Percentiles rank a stretch among this genome's conserved stretches.
Conservation (phyloP, 495 filamentous ascomycete genomes). For the Aspergillus taichungensis region DNA sequence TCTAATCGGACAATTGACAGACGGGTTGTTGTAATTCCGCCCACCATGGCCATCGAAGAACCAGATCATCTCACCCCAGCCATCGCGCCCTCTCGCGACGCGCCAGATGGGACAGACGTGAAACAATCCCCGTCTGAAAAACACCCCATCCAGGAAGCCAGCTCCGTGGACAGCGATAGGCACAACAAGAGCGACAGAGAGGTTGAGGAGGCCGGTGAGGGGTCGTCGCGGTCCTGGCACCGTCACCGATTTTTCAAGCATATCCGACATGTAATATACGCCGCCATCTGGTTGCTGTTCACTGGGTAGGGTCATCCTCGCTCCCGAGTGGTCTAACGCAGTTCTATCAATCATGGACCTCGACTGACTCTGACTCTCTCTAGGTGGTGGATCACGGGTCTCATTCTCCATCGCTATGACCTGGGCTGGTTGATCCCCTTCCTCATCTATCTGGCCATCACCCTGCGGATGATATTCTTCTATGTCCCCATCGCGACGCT, state of each 20-base stretch:
- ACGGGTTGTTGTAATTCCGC: too few relatives aligned
- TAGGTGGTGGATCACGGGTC: slow-evolving; percentile 84
- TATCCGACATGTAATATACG: slow-evolving; percentile 35
- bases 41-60: too few relatives aligned
- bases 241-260: slow-evolving; percentile 19
- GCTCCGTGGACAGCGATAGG: slow-evolving; percentile 31
- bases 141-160: slow-evolving; percentile 12
- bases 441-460: slow-evolving; percentile 68
- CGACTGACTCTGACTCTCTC: neutral
- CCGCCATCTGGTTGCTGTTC: slow-evolving; percentile 46
- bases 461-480: slow-evolving; percentile 62
- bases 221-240: slow-evolving; percentile 9
- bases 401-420: slow-evolving; percentile 63
- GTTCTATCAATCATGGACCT: too few relatives aligned
- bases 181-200: slow-evolving; percentile 24
- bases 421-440: slow-evolving; percentile 80
- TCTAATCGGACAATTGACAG: too few relatives aligned
- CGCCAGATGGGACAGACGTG: too few relatives aligned
- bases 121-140: too few relatives aligned
- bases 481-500: slow-evolving; percentile 60
- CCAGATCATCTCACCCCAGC: too few relatives aligned
- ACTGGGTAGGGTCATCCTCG: slow-evolving; percentile 37
- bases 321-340: too few relatives aligned
- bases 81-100: too few relatives aligned
- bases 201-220: slow-evolving; percentile 19